Base-by-base conservation (phyloP, 768 basidiomycete genomes). In the Tylopilus vinaceipallidus region DNA sequence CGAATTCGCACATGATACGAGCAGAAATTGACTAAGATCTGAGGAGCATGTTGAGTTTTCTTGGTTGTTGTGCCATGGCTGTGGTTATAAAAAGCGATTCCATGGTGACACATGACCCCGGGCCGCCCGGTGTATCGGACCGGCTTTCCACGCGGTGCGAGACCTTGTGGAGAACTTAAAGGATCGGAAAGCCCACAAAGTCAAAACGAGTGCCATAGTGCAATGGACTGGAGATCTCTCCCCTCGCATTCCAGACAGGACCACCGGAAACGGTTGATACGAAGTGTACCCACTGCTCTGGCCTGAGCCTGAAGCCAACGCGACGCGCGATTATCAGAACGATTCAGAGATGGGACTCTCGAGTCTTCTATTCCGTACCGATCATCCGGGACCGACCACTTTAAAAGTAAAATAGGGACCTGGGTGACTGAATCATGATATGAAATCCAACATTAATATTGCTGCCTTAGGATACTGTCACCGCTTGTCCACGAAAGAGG, bases 381-480 rank as follows among this genome's bases (percentile, higher is more conserved):
- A 2, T 39, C 33, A 36, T 34, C 44, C 14, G 36, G 27, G 24
- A 17, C 6, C 24, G 23, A 12, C 32, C 20, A 37, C 38, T 5
- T 19, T 14, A 40, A 27, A 40, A 41, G 12, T 35, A 29, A 38
- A 24, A 16, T 26, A 16, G 19, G 3, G 3, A 42, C 36, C 37
- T 14, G 22, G 27, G 11, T 41, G 24, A 43, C 29, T 38, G 38
- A 36, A 40, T 36, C 20, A 27, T 39, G 42, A 45, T 56, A 45
- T 46, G 10, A 47, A 51, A 51, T 35, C 42, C 13, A n/a, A n/a
- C n/a, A n/a, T n/a, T n/a, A n/a, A n/a, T n/a, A n/a, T n/a, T n/a
- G n/a, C n/a, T n/a, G n/a, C n/a, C n/a, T n/a, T n/a, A n/a, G n/a
- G n/a, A n/a, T n/a, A n/a, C n/a, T n/a, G n/a, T n/a, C n/a, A n/a